Evolutionary conservation across 306 rosid species (phyloP).

Genomic region (Cucumis melo): DNA sequence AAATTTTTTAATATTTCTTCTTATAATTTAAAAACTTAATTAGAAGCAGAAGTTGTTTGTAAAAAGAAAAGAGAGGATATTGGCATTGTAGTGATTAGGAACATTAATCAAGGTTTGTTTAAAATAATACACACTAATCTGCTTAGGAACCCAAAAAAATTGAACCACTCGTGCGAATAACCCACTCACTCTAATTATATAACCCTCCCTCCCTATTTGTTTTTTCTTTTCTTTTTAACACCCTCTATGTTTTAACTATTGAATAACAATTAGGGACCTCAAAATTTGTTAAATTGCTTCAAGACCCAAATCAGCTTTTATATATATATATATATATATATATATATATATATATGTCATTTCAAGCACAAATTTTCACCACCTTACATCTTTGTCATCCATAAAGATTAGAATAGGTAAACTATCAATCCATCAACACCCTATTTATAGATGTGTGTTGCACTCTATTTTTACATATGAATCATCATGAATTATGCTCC

Average conservation of each 20-base stretch:
- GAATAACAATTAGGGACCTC: not conserved
- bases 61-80: not conserved
- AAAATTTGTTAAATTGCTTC: not conserved
- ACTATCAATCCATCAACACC: no score
- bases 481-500: no score
- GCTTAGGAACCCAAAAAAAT: conserved; percentile 25
- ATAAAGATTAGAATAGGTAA: not conserved
- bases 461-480: no score
- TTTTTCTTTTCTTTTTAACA: not conserved
- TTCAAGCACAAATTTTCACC: not conserved
- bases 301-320: not conserved
- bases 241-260: not conserved
- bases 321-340: not conserved
- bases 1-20: not conserved
- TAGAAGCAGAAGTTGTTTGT: not conserved
- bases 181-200: conserved; percentile 29
- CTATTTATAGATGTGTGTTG: no score
- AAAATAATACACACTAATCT: conserved; percentile 16
- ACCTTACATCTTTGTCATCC: not conserved
- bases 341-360: not conserved
- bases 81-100: conserved; percentile 10
- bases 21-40: not conserved
- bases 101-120: conserved; percentile 7
- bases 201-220: no score
- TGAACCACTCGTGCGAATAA: conserved; percentile 63